Evolutionary conservation across 371 early-diverging fungal species (phyloP).

Genomic region (Lichtheimia hyalospora): DNA sequence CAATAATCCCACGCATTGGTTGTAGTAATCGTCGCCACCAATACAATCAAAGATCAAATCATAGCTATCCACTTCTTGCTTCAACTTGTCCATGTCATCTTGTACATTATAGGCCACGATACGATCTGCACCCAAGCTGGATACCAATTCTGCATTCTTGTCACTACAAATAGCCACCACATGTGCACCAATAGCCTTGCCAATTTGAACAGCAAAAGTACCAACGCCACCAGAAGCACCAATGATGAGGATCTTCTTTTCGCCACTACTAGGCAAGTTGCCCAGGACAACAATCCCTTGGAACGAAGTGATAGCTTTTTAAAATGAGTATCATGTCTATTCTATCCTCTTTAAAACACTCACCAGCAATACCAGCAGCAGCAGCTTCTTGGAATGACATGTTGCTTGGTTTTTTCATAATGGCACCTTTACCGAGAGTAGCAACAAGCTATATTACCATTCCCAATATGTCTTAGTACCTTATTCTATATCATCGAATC

Average conservation of each 20-base stretch:
- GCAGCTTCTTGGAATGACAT: constrained; percentile 57
- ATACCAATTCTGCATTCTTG: constrained; percentile 49
- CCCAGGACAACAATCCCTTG: constrained; percentile 30
- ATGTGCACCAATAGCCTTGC: constrained; percentile 52
- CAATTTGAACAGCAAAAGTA: constrained; percentile 62
- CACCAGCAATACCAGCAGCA: constrained; percentile 31
- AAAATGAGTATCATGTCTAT: background rate
- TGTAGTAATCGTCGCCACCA: constrained; percentile 53
- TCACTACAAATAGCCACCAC: constrained; percentile 67
- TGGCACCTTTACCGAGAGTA: constrained; percentile 19
- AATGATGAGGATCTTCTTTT: constrained; percentile 36
- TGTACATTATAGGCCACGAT: constrained; percentile 56
- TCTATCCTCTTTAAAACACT: background rate
- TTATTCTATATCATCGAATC: no score
- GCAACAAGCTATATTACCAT: constrained; percentile 8
- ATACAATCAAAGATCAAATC: constrained; percentile 55
- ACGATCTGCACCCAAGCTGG: constrained; percentile 58
- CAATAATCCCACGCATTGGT: constrained; percentile 25
- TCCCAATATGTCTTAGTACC: no score
- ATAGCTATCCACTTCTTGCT: constrained; percentile 20
- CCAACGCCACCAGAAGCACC: constrained; percentile 69
- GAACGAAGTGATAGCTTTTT: constrained; percentile 33
- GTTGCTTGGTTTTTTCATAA: constrained; percentile 46
- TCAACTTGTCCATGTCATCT: constrained; percentile 25
- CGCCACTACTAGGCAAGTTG: constrained; percentile 3